Base-by-base conservation (phyloP, 2,329 filamentous ascomycete genomes). In the Ilyonectria sp. region DNA sequence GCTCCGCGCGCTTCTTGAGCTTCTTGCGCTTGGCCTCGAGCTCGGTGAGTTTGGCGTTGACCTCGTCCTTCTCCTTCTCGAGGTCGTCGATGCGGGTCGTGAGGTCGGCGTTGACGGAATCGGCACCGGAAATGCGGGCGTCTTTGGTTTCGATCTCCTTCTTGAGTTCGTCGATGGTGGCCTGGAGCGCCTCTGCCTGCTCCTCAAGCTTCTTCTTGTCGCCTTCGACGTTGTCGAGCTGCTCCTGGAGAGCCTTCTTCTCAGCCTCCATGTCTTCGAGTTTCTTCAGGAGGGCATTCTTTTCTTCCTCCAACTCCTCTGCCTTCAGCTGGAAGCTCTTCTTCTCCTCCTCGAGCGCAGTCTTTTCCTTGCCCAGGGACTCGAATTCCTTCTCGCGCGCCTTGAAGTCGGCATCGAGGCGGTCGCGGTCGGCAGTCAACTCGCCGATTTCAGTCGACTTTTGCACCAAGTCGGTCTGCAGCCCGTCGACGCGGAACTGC, bases 101-200 rank as follows among this genome's bases (percentile, higher is more conserved):
- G 31, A 77, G 74, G n/a, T 70, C 67, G 43, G 37, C 63, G 50
- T 76, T 75, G 62, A 72, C 69, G 3, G 67, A 62, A 55, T 76
- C 71, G 9, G 74, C 55, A 13, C 70, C 69, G 35, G 69, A 52
- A 8, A 77, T 72, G 26, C 60, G 67, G 9, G 73, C 69, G 8
- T 75, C 71, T 65, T 76, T 76, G 49, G 50, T 66, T 50, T 74
- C 73, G 19, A 68, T 70, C 10, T 75, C 73, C 60, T 65, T 73
- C 63, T 50, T 74, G 11, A 76, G 57, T 6, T 68, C 69, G 21
- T 71, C 70, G 58, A 75, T 75, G 17, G 64, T 71, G 21, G 71
- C 61, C 35, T 75, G 59, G 26, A 74, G 69, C 13, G 55, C 65
- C 11, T 58, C 71, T 2, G 71, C 64, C 40, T 74, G 65, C 31